Conservation (phyloP, 495 filamentous ascomycete genomes). For the Penicillium paxilli region DNA sequence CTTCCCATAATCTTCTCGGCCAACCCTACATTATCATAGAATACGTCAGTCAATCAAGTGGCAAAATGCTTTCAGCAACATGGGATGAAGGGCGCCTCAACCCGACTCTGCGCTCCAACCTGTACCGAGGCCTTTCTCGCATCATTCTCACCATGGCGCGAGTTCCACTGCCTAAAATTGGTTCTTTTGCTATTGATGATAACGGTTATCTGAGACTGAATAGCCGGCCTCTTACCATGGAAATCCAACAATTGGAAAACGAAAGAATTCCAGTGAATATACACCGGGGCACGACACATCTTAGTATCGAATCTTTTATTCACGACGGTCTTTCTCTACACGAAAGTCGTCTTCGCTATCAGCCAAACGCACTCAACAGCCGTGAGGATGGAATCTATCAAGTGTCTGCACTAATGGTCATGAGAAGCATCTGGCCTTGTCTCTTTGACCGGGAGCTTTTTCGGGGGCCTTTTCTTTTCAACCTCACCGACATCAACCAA, state of each 20-base stretch:
- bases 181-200: conserved; percentile 25
- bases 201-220: conserved; percentile 22
- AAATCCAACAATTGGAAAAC: conserved; percentile 34
- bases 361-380: conserved; percentile 33
- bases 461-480: conserved; percentile 23
- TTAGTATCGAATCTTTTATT: conserved; percentile 28
- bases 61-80: conserved; percentile 34
- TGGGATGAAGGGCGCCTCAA: conserved; percentile 27
- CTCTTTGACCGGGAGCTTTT: conserved; percentile 26
- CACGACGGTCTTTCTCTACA: neutral
- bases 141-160: conserved; percentile 23
- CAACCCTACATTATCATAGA: conserved; percentile 37
- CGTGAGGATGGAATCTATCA: conserved; percentile 28
- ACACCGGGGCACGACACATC: conserved; percentile 27
- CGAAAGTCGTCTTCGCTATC: conserved; percentile 32
- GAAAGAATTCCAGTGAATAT: conserved; percentile 36
- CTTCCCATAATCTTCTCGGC: conserved; percentile 2
- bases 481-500: conserved; percentile 29
- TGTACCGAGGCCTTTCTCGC: conserved; percentile 30
- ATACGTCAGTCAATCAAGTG: conserved; percentile 24
- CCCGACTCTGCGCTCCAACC: conserved; percentile 17
- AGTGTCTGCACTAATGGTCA: conserved; percentile 23
- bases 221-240: conserved; percentile 30
- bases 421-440: conserved; percentile 26
- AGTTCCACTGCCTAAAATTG: conserved; percentile 26